A percentile compares a stretch with the other conserved stretches of the same genome.
Conservation (phyloP, 2,329 filamentous ascomycete genomes). For the Beauveria bassiana region DNA sequence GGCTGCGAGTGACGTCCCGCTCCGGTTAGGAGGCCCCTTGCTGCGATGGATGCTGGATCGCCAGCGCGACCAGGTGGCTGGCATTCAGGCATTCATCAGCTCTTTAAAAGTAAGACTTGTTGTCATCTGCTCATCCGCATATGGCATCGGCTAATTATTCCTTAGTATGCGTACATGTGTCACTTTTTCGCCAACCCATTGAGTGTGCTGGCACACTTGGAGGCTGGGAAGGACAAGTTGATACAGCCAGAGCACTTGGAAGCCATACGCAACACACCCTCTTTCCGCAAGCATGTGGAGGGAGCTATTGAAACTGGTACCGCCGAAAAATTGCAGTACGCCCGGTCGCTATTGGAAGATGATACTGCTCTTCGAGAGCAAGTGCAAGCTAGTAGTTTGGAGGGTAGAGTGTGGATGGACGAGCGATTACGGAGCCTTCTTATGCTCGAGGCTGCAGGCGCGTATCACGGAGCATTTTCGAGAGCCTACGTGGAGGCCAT, state of each 20-base stretch:
- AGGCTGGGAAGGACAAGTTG: constrained; percentile 20
- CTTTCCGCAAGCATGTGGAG: constrained; percentile 55
- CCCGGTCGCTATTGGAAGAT: constrained; percentile 47
- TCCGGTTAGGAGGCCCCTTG: constrained; percentile 58
- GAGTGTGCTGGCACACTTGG: constrained; percentile 49
- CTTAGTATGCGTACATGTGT: constrained; percentile 75
- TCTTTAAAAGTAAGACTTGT: constrained; percentile 50
- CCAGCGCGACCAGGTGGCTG: constrained; percentile 70
- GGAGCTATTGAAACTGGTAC: constrained; percentile 34
- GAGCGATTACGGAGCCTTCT: constrained; percentile 42
- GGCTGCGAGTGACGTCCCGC: constrained; percentile 43
- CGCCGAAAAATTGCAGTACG: constrained; percentile 34
- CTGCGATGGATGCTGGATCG: constrained; percentile 58
- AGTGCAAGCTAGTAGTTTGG: constrained; percentile 25
- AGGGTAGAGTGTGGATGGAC: constrained; percentile 30
- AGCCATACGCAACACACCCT: constrained; percentile 59
- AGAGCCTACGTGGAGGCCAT: constrained; percentile 56
- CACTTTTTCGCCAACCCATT: constrained; percentile 76
- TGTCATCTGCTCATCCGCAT: not conserved
- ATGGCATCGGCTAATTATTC: not conserved
- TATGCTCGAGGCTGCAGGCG: constrained; percentile 32
- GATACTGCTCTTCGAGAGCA: constrained; percentile 46
- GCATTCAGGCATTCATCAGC: constrained; percentile 63
- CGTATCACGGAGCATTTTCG: constrained; percentile 35
- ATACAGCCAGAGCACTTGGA: constrained; percentile 57